phyloP scores from a whole-genome alignment of 805 yeast genomes.

The Barnettozyma californica region DNA sequence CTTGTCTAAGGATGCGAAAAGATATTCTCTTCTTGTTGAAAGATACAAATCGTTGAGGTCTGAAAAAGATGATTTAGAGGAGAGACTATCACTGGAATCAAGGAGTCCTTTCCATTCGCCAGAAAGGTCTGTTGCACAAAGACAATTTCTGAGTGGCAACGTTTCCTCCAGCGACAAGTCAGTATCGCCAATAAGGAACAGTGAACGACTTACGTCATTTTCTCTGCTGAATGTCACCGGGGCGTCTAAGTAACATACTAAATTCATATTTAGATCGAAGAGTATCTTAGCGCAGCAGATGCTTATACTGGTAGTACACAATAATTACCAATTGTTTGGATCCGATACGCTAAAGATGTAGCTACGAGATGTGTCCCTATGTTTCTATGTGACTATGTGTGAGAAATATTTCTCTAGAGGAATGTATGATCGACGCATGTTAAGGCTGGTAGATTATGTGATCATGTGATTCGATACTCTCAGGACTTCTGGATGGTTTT shows the following conservation, averaged over 20 bases:
- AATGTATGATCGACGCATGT: no score
- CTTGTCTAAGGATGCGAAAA: conserved; percentile 24
- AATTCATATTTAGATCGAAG: no score
- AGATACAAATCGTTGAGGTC: conserved; percentile 26
- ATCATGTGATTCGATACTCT: no score
- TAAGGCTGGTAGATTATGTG: no score
- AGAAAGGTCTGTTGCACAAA: not conserved
- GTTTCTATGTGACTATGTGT: no score
- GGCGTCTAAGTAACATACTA: not conserved
- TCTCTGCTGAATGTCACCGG: conserved; percentile 12
- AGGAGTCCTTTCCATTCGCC: not conserved
- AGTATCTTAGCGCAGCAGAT: not conserved
- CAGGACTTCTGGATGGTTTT: no score
- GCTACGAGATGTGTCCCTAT: no score
- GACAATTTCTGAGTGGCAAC: conserved; percentile 3
- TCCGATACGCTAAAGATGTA: no score
- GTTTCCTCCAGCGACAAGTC: conserved; percentile 2
- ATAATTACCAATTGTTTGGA: no score
- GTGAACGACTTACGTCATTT: conserved; percentile 12
- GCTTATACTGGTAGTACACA: no score
- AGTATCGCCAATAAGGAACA: not conserved
- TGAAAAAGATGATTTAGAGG: conserved; percentile 30
- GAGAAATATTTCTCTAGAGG: no score
- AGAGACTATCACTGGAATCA: conserved; percentile 21
- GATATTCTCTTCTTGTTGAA: conserved; percentile 19